Base-by-base conservation (phyloP, 257 asterid genomes). In the Penstemon barbatus region DNA sequence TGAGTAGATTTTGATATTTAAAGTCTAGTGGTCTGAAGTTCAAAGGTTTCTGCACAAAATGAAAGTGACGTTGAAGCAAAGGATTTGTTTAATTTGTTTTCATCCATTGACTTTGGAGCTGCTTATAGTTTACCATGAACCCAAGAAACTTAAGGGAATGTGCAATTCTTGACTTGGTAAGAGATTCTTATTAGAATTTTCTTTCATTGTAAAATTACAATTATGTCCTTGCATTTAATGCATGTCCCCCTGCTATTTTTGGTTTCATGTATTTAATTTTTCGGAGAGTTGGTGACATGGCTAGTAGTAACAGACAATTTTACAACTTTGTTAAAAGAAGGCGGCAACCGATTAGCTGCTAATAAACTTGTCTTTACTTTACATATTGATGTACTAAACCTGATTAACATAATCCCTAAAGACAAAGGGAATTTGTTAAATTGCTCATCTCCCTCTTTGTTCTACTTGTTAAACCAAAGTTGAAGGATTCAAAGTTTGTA, bases 91-190 rank as follows among this genome's bases (percentile, higher is more conserved):
- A 15, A 15, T 15, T 15, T 15, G 18, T 15, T 15, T 15, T 15
- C 53, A 11, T 63, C 73, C 89, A 74, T 81, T 81, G 91, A 87
- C 87, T 83, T 79, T 76, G 80, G 81, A 65, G 53, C 38, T 64
- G 3, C 54, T 4, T 53, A 51, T 18, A 76, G 62, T 9, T 40
- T 63, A 7, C 49, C 8, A 61, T 54, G 84, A 79, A 74, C 71
- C 83, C 71, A 63, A 63, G n/a, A 25, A 25, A 25, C 33, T 25
- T 2, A 25, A 25, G 33, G 11, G 76, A 68, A 70, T 70, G 59
- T 64, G 78, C 84, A 57, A 48, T n/a, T 59, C 3, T 83, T 80
- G 88, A 85, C 88, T 66, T 48, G 49, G 68, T 43, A 63, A 63
- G 54, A 75, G 77, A 80, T 78, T 57, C 77, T 38, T 38, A 36